A percentile compares a stretch with the other conserved stretches of the same genome.
These are phyloP conservation scores for Carpinus fangiana DNA, from an alignment of 306 rosid species.

Conservation along the genomic window DNA sequence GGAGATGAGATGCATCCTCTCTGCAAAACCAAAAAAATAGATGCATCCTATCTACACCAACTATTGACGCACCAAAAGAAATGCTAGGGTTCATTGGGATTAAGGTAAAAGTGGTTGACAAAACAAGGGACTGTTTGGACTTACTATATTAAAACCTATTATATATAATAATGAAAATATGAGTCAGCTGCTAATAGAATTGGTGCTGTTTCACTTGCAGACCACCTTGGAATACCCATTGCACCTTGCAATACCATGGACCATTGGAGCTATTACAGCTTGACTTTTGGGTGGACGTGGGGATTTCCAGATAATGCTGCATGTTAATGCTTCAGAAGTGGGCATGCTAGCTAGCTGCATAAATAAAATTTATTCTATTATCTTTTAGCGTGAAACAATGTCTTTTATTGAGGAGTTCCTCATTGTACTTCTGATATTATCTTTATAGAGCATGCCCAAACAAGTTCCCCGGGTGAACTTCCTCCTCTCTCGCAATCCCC, in stretches of 20 bases:
- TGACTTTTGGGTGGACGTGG: conserved; percentile 40
- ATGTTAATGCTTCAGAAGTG: conserved; percentile 34
- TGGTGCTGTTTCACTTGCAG: conserved; percentile 19
- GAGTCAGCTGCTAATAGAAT: conserved; percentile 36
- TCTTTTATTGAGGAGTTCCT: too few species aligned
- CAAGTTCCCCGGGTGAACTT: too few species aligned
- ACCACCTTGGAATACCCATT: background rate
- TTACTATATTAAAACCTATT: background rate
- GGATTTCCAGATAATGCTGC: conserved; percentile 12
- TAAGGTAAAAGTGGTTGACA: background rate
- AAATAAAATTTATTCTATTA: background rate
- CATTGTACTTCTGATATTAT: too few species aligned
- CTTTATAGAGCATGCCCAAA: too few species aligned
- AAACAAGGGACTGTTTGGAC: background rate
- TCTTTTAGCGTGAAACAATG: too few species aligned
- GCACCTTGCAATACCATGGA: conserved; percentile 6
- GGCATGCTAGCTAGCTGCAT: conserved; percentile 19
- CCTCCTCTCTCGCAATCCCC: too few species aligned
- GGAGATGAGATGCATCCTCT: background rate
- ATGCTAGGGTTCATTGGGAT: background rate
- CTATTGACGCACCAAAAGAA: background rate
- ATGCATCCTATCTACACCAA: background rate
- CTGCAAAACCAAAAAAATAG: background rate
- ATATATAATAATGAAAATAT: too few species aligned
- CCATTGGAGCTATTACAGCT: background rate